Conservation (phyloP, 2,329 filamentous ascomycete genomes). For the Alternaria metachromatica region DNA sequence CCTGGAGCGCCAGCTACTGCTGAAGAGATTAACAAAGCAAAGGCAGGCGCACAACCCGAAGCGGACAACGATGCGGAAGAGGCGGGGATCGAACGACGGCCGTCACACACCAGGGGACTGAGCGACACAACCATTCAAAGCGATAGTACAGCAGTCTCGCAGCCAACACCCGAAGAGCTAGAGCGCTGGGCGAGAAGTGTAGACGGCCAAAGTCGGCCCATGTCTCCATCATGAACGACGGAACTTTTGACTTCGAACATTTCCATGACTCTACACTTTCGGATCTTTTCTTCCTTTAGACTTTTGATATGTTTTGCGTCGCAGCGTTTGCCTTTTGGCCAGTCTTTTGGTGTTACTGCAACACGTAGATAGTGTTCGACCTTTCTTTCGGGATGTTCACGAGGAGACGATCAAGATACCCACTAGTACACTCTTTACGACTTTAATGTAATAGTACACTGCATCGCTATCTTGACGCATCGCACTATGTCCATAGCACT, state of each 20-base stretch:
- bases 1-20: not conserved
- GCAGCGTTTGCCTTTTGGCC: not conserved
- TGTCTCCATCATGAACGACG: slow-evolving; percentile 16
- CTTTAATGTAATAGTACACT: slow-evolving; percentile 11
- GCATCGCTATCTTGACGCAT: not conserved
- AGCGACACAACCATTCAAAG: slow-evolving; percentile 44
- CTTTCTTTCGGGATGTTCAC: not conserved
- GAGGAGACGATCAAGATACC: slow-evolving; percentile 15
- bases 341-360: not conserved
- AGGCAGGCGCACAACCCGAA: not conserved
- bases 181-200: slow-evolving; percentile 31
- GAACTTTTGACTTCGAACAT: not conserved
- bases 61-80: not conserved
- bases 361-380: not conserved
- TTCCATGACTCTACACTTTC: not conserved
- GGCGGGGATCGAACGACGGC: slow-evolving; percentile 25
- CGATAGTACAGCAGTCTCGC: slow-evolving; percentile 44
- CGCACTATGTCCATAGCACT: not conserved
- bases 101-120: slow-evolving; percentile 39
- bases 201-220: slow-evolving; percentile 15
- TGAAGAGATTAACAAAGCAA: not conserved
- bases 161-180: slow-evolving; percentile 43
- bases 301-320: not conserved
- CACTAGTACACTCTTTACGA: slow-evolving; percentile 28
- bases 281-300: not conserved